Conservation (phyloP, 2,329 filamentous ascomycete species). For the Trichoderma harzianum region DNA sequence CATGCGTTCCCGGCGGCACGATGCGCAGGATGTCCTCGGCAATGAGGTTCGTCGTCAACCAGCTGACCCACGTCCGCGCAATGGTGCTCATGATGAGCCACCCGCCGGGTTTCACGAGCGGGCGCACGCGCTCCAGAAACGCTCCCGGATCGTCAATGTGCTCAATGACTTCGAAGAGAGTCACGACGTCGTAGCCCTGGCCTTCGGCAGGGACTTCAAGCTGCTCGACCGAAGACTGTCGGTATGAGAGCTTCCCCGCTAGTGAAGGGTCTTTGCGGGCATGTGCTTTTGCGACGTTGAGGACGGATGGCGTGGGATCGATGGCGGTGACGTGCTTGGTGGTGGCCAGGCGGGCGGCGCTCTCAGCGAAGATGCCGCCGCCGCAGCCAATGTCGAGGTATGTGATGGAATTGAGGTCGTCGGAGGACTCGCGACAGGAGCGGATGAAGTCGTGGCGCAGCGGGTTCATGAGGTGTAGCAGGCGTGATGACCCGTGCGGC, state of each 20-base stretch:
- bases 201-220: constrained; percentile 44
- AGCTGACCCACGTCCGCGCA: constrained; percentile 81
- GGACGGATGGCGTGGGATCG: constrained; percentile 71
- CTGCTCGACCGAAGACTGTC: constrained; percentile 73
- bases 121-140: constrained; percentile 69
- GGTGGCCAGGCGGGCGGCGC: constrained; percentile 64
- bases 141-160: constrained; percentile 74
- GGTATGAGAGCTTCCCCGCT: constrained; percentile 62
- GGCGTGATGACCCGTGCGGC: constrained; percentile 82
- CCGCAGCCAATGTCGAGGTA: constrained; percentile 95
- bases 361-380: constrained; percentile 94
- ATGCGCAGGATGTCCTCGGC: constrained; percentile 85
- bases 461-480: constrained; percentile 97
- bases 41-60: constrained; percentile 86
- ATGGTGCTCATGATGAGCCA: constrained; percentile 95
- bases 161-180: constrained; percentile 91
- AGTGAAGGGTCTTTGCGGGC: constrained; percentile 71
- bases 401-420: constrained; percentile 41
- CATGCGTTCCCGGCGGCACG: constrained; percentile 89
- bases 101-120: constrained; percentile 81
- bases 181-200: constrained; percentile 70
- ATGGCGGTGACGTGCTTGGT: constrained; percentile 69
- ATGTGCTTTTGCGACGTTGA: constrained; percentile 73
- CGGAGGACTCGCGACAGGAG: constrained; percentile 58
- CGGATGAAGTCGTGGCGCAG: constrained; percentile 90